phyloP scores from a whole-genome alignment of 176 grass and related monocot species.

The Oryza meridionalis region DNA sequence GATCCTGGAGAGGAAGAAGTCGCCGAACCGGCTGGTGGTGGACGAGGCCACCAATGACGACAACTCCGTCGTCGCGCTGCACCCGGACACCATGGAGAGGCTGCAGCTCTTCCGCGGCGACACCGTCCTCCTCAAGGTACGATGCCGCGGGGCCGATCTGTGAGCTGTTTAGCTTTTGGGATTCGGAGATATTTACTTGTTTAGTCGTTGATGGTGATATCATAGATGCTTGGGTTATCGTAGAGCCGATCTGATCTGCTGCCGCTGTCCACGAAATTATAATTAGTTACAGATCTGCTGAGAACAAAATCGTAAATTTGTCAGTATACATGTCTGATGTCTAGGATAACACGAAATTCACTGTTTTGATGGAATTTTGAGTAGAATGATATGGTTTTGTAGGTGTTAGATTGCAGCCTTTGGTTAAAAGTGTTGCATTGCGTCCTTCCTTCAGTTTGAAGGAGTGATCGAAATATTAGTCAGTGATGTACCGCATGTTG shows the following conservation, averaged over 20 bases:
- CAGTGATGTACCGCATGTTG: neutral
- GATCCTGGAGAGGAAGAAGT: conserved; percentile 82
- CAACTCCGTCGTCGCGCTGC: conserved; percentile 73
- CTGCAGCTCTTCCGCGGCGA: conserved; percentile 81
- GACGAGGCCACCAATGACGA: conserved; percentile 84
- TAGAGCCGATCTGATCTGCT: neutral
- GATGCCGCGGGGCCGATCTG: neutral
- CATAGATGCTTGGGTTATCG: neutral
- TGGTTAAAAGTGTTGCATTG: neutral
- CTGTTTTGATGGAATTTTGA: neutral
- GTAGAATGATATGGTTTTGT: neutral
- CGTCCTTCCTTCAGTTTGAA: neutral
- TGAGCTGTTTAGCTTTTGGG: neutral
- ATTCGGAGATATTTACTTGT: neutral
- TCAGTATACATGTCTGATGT: neutral
- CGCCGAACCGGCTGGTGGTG: conserved; percentile 66
- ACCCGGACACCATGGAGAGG: conserved; percentile 79
- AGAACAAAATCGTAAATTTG: neutral
- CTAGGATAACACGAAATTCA: neutral
- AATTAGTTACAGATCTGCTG: conserved; percentile 24
- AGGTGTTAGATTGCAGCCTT: neutral
- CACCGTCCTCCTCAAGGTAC: conserved; percentile 75
- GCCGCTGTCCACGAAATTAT: neutral
- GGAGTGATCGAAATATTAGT: neutral
- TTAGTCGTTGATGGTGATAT: neutral